These are phyloP conservation scores for Mariannaea sp. DNA, from an alignment of 2,329 filamentous ascomycete genomes.

Conservation along the genomic window DNA sequence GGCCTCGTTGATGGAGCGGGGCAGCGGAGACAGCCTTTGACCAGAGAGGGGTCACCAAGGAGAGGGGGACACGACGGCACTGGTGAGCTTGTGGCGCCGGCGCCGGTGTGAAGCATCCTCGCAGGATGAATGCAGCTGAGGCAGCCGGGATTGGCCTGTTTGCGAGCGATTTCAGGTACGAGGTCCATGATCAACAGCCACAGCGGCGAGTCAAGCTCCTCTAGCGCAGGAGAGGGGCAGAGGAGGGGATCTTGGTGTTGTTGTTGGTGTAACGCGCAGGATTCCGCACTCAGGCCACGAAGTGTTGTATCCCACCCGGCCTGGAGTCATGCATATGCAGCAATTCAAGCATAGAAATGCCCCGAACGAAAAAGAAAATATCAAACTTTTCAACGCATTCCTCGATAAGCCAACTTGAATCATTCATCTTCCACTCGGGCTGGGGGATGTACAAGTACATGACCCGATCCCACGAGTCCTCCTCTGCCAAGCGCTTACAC, in stretches of 20 bases:
- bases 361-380: background rate
- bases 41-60: conserved; percentile 12
- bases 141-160: background rate
- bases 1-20: conserved; percentile 21
- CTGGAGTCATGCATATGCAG: background rate
- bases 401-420: background rate
- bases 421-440: background rate
- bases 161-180: background rate
- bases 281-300: conserved; percentile 1
- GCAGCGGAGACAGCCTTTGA: conserved; percentile 19
- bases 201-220: background rate
- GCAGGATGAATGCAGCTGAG: background rate
- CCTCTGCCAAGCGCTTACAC: too few species aligned
- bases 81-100: conserved; percentile 21
- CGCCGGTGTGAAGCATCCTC: conserved; percentile 4
- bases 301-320: background rate
- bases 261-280: conserved; percentile 1
- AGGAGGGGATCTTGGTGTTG: background rate
- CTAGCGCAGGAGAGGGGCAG: background rate
- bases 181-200: background rate
- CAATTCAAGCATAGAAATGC: background rate
- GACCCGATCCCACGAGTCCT: too few species aligned
- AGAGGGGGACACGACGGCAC: conserved; percentile 18
- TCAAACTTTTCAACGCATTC: background rate
- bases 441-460: too few species aligned